Conservation (phyloP, 164 flowering plant species). For the Platanus orientalis region DNA sequence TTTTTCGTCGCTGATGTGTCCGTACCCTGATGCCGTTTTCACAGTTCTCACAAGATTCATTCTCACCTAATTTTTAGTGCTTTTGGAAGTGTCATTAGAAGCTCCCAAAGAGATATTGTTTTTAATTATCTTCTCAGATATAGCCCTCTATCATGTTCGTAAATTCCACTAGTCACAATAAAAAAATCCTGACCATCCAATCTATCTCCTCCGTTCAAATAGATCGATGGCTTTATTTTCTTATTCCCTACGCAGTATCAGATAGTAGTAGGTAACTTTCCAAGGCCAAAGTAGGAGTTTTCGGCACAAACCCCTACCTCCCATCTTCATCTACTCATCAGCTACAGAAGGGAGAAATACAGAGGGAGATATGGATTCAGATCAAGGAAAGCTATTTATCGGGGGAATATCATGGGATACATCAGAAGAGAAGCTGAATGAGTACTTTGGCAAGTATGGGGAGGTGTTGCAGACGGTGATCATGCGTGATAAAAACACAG, state of each 20-base stretch:
- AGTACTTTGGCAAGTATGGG: slow-evolving; percentile 67
- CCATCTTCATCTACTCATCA: background rate
- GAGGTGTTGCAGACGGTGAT: too few species aligned
- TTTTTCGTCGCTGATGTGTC: too few species aligned
- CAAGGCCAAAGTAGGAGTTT: background rate
- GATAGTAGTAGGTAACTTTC: background rate
- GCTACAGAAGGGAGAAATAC: background rate
- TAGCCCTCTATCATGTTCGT: too few species aligned
- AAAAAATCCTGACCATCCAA: background rate
- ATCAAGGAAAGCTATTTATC: slow-evolving; percentile 89
- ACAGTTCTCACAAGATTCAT: too few species aligned
- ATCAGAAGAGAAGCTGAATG: slow-evolving; percentile 68
- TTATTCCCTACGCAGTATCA: background rate
- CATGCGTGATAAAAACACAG: too few species aligned
- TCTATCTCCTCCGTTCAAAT: background rate
- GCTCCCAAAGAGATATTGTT: too few species aligned
- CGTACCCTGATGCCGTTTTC: too few species aligned
- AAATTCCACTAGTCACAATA: too few species aligned
- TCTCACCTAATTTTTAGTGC: too few species aligned
- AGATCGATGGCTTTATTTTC: background rate
- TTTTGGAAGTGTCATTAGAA: too few species aligned
- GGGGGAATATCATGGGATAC: slow-evolving; percentile 99
- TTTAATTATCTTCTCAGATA: too few species aligned
- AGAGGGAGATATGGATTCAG: slow-evolving; percentile 63
- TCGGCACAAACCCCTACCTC: background rate